Evolutionary conservation across 495 filamentous ascomycete species (phyloP).

Genomic region (Penicillium silybi): DNA sequence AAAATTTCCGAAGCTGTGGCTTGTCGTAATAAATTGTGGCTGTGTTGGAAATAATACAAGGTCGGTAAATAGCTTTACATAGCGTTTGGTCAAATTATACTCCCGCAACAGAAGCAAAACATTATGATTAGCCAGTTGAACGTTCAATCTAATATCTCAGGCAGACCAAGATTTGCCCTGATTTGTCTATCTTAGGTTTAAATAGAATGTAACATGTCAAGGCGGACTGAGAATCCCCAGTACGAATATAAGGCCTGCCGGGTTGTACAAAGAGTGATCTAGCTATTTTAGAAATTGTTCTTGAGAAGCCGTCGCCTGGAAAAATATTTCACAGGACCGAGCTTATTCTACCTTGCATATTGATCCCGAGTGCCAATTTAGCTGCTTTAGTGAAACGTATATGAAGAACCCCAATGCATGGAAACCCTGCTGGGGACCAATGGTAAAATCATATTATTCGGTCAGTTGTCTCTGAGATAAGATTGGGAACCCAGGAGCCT

Average conservation of each 20-base stretch:
- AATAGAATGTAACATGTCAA: not conserved
- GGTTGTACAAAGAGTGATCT: not conserved
- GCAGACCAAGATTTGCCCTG: not conserved
- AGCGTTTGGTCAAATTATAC: not conserved
- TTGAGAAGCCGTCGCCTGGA: not conserved
- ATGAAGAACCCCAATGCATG: slow-evolving; percentile 1
- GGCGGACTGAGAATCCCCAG: not conserved
- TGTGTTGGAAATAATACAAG: not conserved
- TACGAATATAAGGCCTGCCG: not conserved
- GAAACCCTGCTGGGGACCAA: not conserved
- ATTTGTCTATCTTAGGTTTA: not conserved
- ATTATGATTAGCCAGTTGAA: not conserved
- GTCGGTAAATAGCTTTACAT: not conserved
- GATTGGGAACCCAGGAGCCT: not conserved
- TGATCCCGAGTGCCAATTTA: not conserved
- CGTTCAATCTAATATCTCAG: not conserved
- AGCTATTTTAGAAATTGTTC: not conserved
- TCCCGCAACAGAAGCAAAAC: not conserved
- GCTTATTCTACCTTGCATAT: not conserved
- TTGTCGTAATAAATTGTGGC: not conserved
- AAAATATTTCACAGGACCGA: not conserved
- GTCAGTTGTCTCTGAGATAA: not conserved
- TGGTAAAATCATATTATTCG: not conserved
- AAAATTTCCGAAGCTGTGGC: not conserved
- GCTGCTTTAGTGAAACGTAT: not conserved